phyloP scores from a whole-genome alignment of 1,284 basidiomycete species.

The Ustilago esculenta region DNA sequence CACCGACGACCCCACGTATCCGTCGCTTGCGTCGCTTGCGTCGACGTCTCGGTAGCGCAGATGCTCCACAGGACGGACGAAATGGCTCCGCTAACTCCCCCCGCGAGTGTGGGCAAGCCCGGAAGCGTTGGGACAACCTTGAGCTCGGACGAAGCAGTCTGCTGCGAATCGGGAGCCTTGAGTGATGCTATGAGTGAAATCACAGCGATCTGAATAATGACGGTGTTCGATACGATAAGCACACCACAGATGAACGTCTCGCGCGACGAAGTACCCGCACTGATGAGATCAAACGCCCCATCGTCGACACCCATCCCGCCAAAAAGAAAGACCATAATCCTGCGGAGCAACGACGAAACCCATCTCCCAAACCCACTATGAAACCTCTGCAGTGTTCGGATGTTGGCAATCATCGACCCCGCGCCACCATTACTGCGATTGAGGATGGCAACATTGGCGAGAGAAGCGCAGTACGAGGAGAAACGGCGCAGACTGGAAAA shows the following conservation, averaged over 20 bases:
- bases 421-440: background rate
- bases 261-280: slow-evolving; percentile 27
- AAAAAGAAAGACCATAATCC: slow-evolving; percentile 18
- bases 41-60: slow-evolving; percentile 4
- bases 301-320: slow-evolving; percentile 20
- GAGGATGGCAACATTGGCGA: slow-evolving; percentile 9
- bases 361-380: slow-evolving; percentile 18
- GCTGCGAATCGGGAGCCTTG: background rate
- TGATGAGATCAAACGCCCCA: slow-evolving; percentile 24
- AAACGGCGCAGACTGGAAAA: slow-evolving; percentile 9
- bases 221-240: slow-evolving; percentile 24
- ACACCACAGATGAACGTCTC: slow-evolving; percentile 34
- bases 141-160: background rate
- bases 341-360: slow-evolving; percentile 8
- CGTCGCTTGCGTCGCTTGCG: too few relatives aligned
- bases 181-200: slow-evolving; percentile 20
- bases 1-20: too few relatives aligned
- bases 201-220: slow-evolving; percentile 24
- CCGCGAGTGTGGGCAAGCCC: slow-evolving; percentile 21
- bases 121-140: slow-evolving; percentile 13
- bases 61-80: slow-evolving; percentile 8
- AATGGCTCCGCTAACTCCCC: slow-evolving; percentile 12
- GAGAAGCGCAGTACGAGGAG: slow-evolving; percentile 9
- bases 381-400: slow-evolving; percentile 5
- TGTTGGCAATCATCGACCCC: background rate